Conservation (phyloP, 2,329 filamentous ascomycete species). For the Dendryphion nanum region DNA sequence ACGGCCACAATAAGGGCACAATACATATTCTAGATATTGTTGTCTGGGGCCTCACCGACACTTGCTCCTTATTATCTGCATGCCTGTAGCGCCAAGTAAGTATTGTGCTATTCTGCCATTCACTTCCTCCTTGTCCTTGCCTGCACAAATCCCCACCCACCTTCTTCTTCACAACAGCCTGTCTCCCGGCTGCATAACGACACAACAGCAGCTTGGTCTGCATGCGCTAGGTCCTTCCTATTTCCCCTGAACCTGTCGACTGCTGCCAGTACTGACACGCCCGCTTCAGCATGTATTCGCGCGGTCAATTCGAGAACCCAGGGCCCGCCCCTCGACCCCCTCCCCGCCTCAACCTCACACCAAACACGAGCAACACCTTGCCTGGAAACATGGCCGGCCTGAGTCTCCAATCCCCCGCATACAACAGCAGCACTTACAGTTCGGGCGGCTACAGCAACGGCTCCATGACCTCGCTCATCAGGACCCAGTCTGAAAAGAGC, state of each 20-base stretch:
- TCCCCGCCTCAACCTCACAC: constrained; percentile 77
- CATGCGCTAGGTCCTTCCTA: neutral
- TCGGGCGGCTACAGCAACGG: constrained; percentile 23
- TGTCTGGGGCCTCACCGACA: neutral
- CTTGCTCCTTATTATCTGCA: neutral
- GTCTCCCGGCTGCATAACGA: neutral
- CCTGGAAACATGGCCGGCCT: constrained; percentile 78
- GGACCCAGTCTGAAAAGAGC: constrained; percentile 43
- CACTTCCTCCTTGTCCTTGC: neutral
- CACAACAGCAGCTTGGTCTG: no score
- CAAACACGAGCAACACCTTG: constrained; percentile 63
- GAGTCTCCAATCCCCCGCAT: constrained; percentile 63
- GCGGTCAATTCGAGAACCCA: constrained; percentile 87
- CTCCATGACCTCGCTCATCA: constrained; percentile 40
- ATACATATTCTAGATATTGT: neutral
- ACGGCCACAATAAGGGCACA: neutral
- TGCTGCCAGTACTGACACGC: neutral
- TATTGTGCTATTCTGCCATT: neutral
- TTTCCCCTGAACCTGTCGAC: constrained; percentile 1
- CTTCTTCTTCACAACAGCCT: neutral
- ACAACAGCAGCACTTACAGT: constrained; percentile 10
- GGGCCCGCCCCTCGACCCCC: constrained; percentile 91
- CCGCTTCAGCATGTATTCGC: constrained; percentile 55
- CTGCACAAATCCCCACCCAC: neutral
- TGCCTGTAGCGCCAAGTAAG: neutral